Percentiles rank a stretch among this genome's conserved stretches.
phyloP scores from a whole-genome alignment of 495 filamentous ascomycete species.

The Aspergillus egyptiacus region DNA sequence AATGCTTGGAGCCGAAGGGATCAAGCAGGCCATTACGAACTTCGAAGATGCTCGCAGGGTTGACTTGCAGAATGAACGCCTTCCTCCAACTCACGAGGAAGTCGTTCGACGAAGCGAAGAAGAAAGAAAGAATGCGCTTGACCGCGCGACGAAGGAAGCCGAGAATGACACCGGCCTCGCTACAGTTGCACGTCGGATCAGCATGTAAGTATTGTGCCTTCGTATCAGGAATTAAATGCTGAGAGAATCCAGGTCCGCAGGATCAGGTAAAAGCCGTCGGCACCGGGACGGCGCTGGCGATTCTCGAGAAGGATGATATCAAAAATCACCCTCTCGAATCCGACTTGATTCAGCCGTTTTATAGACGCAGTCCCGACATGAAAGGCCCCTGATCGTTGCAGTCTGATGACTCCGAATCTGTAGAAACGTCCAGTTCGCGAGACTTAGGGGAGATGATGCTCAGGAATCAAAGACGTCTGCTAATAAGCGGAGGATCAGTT shows the following conservation, averaged over 20 bases:
- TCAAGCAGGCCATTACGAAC: conserved; percentile 96
- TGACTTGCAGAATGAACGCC: conserved; percentile 89
- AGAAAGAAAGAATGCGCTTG: conserved; percentile 72
- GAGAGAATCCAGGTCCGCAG: conserved; percentile 32
- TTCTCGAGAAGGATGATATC: conserved; percentile 15
- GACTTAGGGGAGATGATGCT: neutral
- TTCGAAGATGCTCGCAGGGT: conserved; percentile 99
- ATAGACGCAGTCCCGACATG: conserved; percentile 1
- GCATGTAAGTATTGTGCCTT: conserved; percentile 68
- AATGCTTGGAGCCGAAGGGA: conserved; percentile 96
- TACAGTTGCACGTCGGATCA: conserved; percentile 79
- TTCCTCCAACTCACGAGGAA: conserved; percentile 90
- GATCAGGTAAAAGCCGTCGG: conserved; percentile 32
- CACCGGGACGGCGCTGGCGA: conserved; percentile 27
- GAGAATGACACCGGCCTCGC: conserved; percentile 86
- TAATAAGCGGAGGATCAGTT: neutral
- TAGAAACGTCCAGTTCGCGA: conserved; percentile 9
- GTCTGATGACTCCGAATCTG: conserved; percentile 10
- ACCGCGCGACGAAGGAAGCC: conserved; percentile 76
- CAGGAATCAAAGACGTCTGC: neutral
- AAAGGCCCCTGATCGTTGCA: conserved; percentile 7
- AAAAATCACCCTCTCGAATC: neutral
- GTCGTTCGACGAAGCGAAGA: conserved; percentile 73
- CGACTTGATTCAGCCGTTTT: conserved; percentile 1
- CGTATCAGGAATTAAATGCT: neutral